A percentile compares a stretch with the other conserved stretches of the same genome.
These are phyloP conservation scores for Bipolaris zeicola DNA, from an alignment of 2,329 filamentous ascomycete genomes.

Conservation along the genomic window DNA sequence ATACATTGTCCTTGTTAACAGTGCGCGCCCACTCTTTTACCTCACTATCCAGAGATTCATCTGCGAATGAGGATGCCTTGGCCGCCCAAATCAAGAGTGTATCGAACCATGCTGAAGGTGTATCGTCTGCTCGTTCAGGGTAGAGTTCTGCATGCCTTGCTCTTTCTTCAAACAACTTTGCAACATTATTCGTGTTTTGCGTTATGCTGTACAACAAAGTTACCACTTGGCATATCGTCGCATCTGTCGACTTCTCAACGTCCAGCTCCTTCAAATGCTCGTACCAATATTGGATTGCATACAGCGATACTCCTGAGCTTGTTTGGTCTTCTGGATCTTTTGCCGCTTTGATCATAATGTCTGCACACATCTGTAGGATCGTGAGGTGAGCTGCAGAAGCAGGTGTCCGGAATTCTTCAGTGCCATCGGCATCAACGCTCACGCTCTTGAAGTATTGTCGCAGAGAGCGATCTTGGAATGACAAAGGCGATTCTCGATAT, in stretches of 20 bases:
- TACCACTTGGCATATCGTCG: neutral
- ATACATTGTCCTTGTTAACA: neutral
- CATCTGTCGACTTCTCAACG: constrained; percentile 16
- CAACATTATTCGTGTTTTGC: neutral
- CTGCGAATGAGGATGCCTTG: neutral
- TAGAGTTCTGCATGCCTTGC: neutral
- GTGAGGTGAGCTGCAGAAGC: constrained; percentile 24
- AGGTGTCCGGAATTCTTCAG: constrained; percentile 11
- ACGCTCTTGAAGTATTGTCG: constrained; percentile 28
- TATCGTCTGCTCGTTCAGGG: neutral
- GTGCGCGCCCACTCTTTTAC: neutral
- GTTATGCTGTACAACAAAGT: neutral
- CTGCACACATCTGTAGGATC: constrained; percentile 21
- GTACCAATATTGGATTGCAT: constrained; percentile 20
- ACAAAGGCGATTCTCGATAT: constrained; percentile 15
- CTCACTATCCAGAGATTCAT: neutral
- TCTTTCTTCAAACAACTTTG: neutral
- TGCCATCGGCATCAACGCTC: constrained; percentile 15
- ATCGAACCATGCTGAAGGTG: neutral
- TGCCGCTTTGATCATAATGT: constrained; percentile 6
- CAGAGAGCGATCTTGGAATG: constrained; percentile 30
- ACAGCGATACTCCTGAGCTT: neutral
- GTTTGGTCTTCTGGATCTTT: neutral
- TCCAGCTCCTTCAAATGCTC: constrained; percentile 14
- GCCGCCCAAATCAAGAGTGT: constrained; percentile 1